phyloP scores from a whole-genome alignment of 768 basidiomycete species.

The Gymnopilus dilepis region DNA sequence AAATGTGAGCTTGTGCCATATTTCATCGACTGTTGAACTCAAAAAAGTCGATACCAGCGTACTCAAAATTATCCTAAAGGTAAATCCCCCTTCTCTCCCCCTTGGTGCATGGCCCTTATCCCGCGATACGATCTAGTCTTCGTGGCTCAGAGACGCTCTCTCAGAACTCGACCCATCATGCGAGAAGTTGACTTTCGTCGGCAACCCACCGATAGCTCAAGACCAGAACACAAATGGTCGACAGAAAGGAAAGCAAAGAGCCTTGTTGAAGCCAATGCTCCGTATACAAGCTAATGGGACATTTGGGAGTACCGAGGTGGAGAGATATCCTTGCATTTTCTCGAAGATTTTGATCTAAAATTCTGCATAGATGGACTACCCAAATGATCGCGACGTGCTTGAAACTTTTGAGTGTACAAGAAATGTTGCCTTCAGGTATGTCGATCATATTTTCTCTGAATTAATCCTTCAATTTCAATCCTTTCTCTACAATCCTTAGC shows the following conservation, averaged over 20 bases:
- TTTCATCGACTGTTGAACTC: not conserved
- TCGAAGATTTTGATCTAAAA: not conserved
- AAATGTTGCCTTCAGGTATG: conserved; percentile 72
- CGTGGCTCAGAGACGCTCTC: conserved; percentile 92
- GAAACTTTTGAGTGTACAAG: conserved; percentile 86
- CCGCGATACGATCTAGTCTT: conserved; percentile 57
- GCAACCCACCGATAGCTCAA: conserved; percentile 58
- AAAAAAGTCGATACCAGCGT: conserved; percentile 47
- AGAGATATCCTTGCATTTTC: conserved; percentile 1
- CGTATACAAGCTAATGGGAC: conserved; percentile 82
- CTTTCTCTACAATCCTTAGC: conserved; percentile 44
- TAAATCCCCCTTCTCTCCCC: conserved; percentile 29
- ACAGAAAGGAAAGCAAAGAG: conserved; percentile 26
- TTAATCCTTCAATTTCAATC: not conserved
- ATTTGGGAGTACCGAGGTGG: conserved; percentile 86
- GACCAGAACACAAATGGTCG: conserved; percentile 29
- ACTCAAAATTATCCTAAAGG: conserved; percentile 87
- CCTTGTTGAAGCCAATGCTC: conserved; percentile 62
- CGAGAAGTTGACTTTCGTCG: conserved; percentile 83
- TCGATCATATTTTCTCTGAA: not conserved
- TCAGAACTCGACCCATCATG: conserved; percentile 90
- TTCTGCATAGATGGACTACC: conserved; percentile 85
- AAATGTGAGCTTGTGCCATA: conserved; percentile 46
- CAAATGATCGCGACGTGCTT: conserved; percentile 88
- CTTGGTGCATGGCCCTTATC: not conserved